These are phyloP conservation scores for Detonula confervacea DNA, from an alignment of 352 stramenopile species.

Conservation along the genomic window DNA sequence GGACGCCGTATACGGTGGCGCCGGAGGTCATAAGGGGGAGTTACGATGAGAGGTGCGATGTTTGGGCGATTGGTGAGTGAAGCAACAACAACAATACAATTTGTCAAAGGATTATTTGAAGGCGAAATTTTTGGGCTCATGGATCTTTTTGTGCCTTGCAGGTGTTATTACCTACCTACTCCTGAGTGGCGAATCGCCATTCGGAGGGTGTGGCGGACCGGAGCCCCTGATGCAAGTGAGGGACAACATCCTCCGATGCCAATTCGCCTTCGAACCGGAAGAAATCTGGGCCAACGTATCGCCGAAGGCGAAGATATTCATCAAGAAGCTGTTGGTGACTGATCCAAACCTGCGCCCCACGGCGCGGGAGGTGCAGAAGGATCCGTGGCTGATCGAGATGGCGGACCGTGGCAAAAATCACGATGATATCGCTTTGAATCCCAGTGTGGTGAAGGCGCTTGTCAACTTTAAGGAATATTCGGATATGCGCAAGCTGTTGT, in stretches of 20 bases:
- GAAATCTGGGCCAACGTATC: slow-evolving; percentile 78
- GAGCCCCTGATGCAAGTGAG: slow-evolving; percentile 64
- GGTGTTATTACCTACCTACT: slow-evolving; percentile 86
- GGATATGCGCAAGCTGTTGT: slow-evolving; percentile 85
- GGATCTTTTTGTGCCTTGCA: too few relatives aligned
- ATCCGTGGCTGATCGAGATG: slow-evolving; percentile 78
- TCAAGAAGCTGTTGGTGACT: slow-evolving; percentile 63
- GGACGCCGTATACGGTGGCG: slow-evolving; percentile 91
- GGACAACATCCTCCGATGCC: slow-evolving; percentile 69
- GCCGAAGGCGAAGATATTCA: slow-evolving; percentile 72
- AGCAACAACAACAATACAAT: too few relatives aligned
- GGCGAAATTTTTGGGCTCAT: too few relatives aligned
- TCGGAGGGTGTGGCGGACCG: slow-evolving; percentile 92
- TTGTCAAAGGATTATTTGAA: too few relatives aligned
- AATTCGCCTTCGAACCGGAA: slow-evolving; percentile 70
- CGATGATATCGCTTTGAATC: slow-evolving; percentile 61
- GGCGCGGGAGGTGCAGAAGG: slow-evolving; percentile 61
- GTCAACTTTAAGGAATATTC: slow-evolving; percentile 80
- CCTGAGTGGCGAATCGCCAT: slow-evolving; percentile 91
- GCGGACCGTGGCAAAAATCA: slow-evolving; percentile 45
- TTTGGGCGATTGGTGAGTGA: slow-evolving; percentile 77
- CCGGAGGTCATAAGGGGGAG: slow-evolving; percentile 87
- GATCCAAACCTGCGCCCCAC: slow-evolving; percentile 69
- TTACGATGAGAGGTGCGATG: slow-evolving; percentile 73
- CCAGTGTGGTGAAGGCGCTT: slow-evolving; percentile 70